Evolutionary conservation across 2,329 filamentous ascomycete genomes (phyloP), one percentile per base, ranked within the genome.

Genomic region (Onygenales sp.): DNA sequence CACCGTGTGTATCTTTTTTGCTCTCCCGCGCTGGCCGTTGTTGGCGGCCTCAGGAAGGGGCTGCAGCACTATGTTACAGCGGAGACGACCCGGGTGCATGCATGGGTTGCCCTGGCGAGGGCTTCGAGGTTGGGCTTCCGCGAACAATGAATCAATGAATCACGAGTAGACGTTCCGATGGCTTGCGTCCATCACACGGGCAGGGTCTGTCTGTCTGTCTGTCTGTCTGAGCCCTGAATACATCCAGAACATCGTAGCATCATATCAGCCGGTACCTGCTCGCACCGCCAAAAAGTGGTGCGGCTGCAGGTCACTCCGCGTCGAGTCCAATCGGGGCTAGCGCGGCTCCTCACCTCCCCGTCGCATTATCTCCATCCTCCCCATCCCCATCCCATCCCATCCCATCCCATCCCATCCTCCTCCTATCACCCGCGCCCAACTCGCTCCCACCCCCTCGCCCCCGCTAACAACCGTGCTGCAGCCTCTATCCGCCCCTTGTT

Each of bases 191-290:
- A 27, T 27, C 21, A 27, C 21, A 27, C 21, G 21, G 21, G 21
- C 21, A 27, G 21, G 21, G 21, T 27, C 21, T 27, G 21, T 27
- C 21, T 27, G 21, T 27, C 21, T 27, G 17, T 17, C 17, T 17
- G 21, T 27, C 21, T 27, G 21, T 27, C 21, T 5, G 21, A 27
- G 21, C 21, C 21, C 21, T 27, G 21, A 27, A 27, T 27, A 5
- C 5, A 27, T 27, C 21, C 21, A 27, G 2, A 41, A 4, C 38
- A 41, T 11, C 14, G 5, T 2, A 41, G 2, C 14, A 43, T 52
- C 43, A 46, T 39, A 53, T 47, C 54, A 51, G 51, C 41, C 50
- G 54, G 54, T 53, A 53, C 54, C 36, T 51, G 31, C 14, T 9
- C 13, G 45, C 47, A 51, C 54, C 50, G 51, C 17, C 44, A n/a